Conservation (phyloP, 306 rosid genomes). For the Citrullus colocynthis region DNA sequence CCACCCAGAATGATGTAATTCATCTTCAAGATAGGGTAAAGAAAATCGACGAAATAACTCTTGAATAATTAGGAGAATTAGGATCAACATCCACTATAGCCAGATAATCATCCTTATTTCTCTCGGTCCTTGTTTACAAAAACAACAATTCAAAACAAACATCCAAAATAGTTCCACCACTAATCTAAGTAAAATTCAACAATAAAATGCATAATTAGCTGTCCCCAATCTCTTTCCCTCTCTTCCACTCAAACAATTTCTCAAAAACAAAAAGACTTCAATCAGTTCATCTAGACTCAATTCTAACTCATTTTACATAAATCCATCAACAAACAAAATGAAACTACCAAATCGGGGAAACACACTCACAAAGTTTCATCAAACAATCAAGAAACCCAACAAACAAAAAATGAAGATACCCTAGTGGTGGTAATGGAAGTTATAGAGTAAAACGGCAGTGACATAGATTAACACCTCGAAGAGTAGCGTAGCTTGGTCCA, state of each 20-base stretch:
- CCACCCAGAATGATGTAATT: slow-evolving; percentile 91
- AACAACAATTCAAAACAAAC: neutral
- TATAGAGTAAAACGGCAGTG: slow-evolving; percentile 55
- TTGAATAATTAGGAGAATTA: slow-evolving; percentile 68
- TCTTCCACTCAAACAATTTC: neutral
- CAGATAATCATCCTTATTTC: slow-evolving; percentile 72
- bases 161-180: neutral
- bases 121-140: slow-evolving; percentile 63
- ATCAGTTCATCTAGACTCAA: neutral
- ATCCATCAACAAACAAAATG: neutral
- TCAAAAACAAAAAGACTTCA: neutral
- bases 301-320: neutral
- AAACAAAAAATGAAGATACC: neutral
- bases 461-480: slow-evolving; percentile 67
- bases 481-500: slow-evolving; percentile 84
- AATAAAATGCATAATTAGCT: neutral
- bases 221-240: neutral
- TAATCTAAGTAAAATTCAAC: neutral
- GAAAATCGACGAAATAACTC: slow-evolving; percentile 62
- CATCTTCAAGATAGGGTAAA: slow-evolving; percentile 59
- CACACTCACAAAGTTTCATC: neutral
- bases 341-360: neutral
- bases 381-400: neutral
- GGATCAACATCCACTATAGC: slow-evolving; percentile 91
- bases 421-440: neutral